Evolutionary conservation across 805 yeast species (phyloP).

Genomic region (Lipomyces yamadae): DNA sequence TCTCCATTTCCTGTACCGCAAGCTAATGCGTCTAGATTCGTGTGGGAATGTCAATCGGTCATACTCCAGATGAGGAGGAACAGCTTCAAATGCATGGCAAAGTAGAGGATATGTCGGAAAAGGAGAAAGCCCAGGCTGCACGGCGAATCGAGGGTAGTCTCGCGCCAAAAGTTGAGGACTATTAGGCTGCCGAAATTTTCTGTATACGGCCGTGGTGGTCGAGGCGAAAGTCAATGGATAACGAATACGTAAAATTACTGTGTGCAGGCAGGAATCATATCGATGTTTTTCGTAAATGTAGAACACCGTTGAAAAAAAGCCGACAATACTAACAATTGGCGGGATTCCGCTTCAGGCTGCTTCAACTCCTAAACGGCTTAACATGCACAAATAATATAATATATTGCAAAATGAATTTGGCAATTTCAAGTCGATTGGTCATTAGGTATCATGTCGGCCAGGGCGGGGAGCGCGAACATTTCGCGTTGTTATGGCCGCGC

Average conservation of each 20-base stretch:
- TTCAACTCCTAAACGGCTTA: too few relatives aligned
- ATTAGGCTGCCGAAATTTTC: not conserved
- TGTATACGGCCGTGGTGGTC: not conserved
- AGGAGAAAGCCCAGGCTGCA: constrained; percentile 31
- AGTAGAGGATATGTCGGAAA: constrained; percentile 41
- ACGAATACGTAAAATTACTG: not conserved
- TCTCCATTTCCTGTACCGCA: not conserved
- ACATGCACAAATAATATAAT: too few relatives aligned
- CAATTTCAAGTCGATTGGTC: not conserved
- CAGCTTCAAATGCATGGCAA: not conserved
- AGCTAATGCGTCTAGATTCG: constrained; percentile 22
- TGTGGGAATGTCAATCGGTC: constrained; percentile 94
- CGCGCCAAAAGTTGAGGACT: constrained; percentile 6
- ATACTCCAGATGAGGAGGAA: constrained; percentile 53
- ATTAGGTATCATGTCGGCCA: not conserved
- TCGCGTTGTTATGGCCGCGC: not conserved
- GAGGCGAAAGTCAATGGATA: not conserved
- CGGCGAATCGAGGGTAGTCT: constrained; percentile 32
- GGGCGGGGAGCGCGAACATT: not conserved
- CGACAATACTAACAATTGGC: too few relatives aligned
- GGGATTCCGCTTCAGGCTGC: too few relatives aligned
- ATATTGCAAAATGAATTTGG: too few relatives aligned
- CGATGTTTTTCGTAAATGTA: not conserved
- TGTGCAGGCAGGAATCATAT: not conserved
- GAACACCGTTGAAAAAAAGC: too few relatives aligned